These are phyloP conservation scores for Dryadomyces quercivorus DNA, from an alignment of 2,329 filamentous ascomycete genomes.

Conservation along the genomic window DNA sequence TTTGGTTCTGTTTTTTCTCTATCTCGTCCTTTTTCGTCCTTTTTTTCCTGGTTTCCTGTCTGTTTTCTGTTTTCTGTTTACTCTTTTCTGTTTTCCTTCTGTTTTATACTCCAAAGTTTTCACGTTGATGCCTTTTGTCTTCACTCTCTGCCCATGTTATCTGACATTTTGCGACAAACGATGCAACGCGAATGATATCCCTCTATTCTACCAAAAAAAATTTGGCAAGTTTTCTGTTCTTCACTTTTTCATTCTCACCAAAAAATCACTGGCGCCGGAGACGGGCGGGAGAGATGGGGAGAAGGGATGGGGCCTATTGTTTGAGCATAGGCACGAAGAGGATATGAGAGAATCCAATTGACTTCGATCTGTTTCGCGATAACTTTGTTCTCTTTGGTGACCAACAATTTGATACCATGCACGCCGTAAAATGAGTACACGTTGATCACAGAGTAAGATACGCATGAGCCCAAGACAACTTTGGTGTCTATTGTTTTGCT, in stretches of 20 bases:
- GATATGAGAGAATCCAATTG: too few relatives aligned
- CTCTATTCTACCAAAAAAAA: slow-evolving; percentile 5
- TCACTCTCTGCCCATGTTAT: neutral
- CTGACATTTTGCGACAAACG: slow-evolving; percentile 2
- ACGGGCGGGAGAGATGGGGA: too few relatives aligned
- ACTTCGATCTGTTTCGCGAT: too few relatives aligned
- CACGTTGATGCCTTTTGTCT: neutral
- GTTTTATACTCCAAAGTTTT: neutral
- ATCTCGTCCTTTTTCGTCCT: neutral
- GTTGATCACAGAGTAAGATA: too few relatives aligned
- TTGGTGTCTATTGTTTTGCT: too few relatives aligned
- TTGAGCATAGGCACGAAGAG: too few relatives aligned
- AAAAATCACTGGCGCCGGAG: neutral
- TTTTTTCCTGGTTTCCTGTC: neutral
- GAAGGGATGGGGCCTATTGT: too few relatives aligned
- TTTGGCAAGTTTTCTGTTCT: neutral
- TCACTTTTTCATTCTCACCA: neutral
- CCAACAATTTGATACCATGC: too few relatives aligned
- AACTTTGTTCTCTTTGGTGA: too few relatives aligned
- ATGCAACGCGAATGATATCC: slow-evolving; percentile 13
- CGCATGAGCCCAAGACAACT: too few relatives aligned
- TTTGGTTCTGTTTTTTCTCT: slow-evolving; percentile 1
- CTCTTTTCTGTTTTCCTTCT: neutral
- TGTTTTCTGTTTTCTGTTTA: neutral
- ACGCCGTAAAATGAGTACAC: too few relatives aligned